Base-by-base conservation (phyloP, 2,329 filamentous ascomycete species). In the Alternaria longipes region DNA sequence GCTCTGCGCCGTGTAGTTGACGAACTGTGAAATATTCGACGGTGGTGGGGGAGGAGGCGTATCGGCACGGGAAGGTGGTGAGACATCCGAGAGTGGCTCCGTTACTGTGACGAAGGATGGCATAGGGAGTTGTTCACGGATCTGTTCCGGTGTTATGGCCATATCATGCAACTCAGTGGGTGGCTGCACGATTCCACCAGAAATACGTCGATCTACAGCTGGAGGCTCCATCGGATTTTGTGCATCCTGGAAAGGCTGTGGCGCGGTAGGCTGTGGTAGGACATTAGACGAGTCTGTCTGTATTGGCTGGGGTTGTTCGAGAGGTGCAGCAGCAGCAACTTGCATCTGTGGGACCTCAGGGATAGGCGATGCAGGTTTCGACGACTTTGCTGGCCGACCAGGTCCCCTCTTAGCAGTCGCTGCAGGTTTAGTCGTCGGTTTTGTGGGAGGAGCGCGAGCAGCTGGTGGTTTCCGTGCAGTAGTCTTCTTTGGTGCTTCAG, bases 11-110 rank as follows among this genome's bases (percentile, higher is more conserved):
- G 58, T 75, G 56, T 76, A 75, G 30, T 78, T 74, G 11, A 78
- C 69, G 54, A 79, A 79, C 8, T 76, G 64, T 14, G 75, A 68
- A 1, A 76, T 72, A 4, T 47, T 65, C 1, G 73, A 56, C 16
- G 78, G 77, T 2, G 78, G 76, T 14, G 78, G 78, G 4, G 76
- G 73, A 5, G 78, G 78, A 18, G 78, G 78, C 3, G 78, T 79
- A 41, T 80, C 77, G 11, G 75, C 73, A 24, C 76, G 72, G 9
- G 72, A 69, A 14, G 76, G 76, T 14, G 71, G 74, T 9, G 67
- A 70, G 12, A 65, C 61, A 16, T 67, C 36, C 4, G 65, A 63
- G 28, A 73, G 22, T 4, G 66, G 65, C 41, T 72, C 69, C 0
- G 65, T 64, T 5, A 67, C 34, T 1, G 70, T 70, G 7, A 76